Conservation (phyloP, 202 grass and related monocot species). For the Hordeum pubiflorum region DNA sequence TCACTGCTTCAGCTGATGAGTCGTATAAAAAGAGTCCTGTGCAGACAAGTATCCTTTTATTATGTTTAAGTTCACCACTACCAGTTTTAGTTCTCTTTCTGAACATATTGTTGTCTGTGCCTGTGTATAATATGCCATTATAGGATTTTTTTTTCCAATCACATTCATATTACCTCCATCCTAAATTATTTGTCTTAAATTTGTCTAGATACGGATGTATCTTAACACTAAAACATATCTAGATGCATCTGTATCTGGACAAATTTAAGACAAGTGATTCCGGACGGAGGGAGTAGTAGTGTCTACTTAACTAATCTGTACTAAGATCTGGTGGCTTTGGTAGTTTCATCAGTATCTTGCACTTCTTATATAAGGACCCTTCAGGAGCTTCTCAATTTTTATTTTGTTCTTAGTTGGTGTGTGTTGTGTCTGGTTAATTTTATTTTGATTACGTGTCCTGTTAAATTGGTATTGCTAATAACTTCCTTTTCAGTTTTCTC, state of each 20-base stretch:
- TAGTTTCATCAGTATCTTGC: background rate
- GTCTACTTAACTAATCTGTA: background rate
- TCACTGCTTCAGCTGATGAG: constrained; percentile 51
- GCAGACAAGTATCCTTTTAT: constrained; percentile 69
- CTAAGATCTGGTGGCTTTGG: background rate
- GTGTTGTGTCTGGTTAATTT: background rate
- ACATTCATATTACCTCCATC: background rate
- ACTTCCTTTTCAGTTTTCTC: background rate
- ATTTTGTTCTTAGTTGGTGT: background rate
- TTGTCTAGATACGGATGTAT: too few species aligned
- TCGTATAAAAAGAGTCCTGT: constrained; percentile 54
- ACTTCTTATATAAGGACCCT: background rate
- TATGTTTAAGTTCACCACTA: constrained; percentile 15
- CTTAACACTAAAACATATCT: too few species aligned
- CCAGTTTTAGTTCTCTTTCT: constrained; percentile 3
- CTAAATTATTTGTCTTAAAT: too few species aligned
- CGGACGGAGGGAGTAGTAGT: background rate
- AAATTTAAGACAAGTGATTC: too few species aligned
- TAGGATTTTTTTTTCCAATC: background rate
- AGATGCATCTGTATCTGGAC: too few species aligned
- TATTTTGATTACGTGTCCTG: background rate
- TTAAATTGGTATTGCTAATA: constrained; percentile 1
- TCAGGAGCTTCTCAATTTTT: background rate
- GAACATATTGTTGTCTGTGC: background rate
- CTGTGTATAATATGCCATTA: constrained; percentile 15